These are phyloP conservation scores for Talaromyces sp. DNA, from an alignment of 2,329 filamentous ascomycete species.

Conservation along the genomic window DNA sequence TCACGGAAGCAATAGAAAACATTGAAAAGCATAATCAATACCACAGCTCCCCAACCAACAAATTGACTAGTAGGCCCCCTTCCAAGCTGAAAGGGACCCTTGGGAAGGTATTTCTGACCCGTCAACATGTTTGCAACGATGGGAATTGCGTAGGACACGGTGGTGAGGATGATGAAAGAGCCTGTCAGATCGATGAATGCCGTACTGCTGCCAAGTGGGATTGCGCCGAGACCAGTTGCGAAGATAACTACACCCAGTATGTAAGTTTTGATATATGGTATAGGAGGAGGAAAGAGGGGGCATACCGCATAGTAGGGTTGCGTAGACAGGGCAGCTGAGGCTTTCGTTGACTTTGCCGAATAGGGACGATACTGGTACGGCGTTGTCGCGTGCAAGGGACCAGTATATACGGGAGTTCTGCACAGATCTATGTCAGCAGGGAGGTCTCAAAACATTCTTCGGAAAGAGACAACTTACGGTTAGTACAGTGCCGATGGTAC, in stretches of 20 bases:
- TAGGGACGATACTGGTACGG: slow-evolving; percentile 50
- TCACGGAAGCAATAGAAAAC: slow-evolving; percentile 50
- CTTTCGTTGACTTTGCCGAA: slow-evolving; percentile 50
- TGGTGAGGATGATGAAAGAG: slow-evolving; percentile 42
- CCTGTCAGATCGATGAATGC: slow-evolving; percentile 60
- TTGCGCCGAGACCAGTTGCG: slow-evolving; percentile 45
- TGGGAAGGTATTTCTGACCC: slow-evolving; percentile 44
- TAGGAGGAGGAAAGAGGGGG: background rate
- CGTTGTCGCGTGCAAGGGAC: slow-evolving; percentile 56
- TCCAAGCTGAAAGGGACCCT: slow-evolving; percentile 49
- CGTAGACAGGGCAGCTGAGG: slow-evolving; percentile 52
- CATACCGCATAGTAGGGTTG: slow-evolving; percentile 40
- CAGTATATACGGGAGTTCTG: slow-evolving; percentile 43
- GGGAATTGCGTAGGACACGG: slow-evolving; percentile 48
- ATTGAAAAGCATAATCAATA: slow-evolving; percentile 51
- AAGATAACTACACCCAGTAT: slow-evolving; percentile 36
- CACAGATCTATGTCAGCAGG: background rate
- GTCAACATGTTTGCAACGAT: slow-evolving; percentile 49
- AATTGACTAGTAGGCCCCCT: slow-evolving; percentile 39
- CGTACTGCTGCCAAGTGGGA: slow-evolving; percentile 65
- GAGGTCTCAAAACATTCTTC: background rate
- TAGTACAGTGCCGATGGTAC: slow-evolving; percentile 40
- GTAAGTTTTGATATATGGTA: background rate
- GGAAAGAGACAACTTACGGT: slow-evolving; percentile 31
- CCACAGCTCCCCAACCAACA: slow-evolving; percentile 46